Percentiles rank a stretch among this genome's conserved stretches.
These are phyloP conservation scores for Polytrichum commune DNA, from an alignment of 225 moss, liverwort and hornwort genomes.

Conservation along the genomic window DNA sequence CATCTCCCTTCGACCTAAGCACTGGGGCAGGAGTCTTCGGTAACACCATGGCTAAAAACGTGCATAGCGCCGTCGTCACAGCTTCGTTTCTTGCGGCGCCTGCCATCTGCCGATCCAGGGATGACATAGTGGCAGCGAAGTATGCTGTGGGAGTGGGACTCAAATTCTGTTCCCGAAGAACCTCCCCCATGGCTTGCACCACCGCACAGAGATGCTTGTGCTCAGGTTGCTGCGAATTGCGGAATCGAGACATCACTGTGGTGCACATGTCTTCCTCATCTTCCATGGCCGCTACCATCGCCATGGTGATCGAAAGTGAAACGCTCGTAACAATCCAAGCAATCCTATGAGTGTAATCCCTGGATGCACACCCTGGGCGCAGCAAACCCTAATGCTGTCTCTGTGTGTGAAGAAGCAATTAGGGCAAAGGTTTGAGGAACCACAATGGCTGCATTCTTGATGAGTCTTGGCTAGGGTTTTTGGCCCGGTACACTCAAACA, in stretches of 20 bases:
- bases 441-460: too few species aligned
- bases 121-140: constrained; percentile 86
- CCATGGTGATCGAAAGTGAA: background rate
- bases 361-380: too few species aligned
- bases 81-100: constrained; percentile 56
- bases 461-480: too few species aligned
- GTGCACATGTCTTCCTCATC: constrained; percentile 59
- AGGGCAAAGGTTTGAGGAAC: too few species aligned
- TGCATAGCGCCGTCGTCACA: constrained; percentile 82
- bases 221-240: constrained; percentile 86
- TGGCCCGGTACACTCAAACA: too few species aligned
- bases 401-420: too few species aligned
- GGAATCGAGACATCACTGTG: constrained; percentile 57
- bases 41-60: constrained; percentile 76
- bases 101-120: constrained; percentile 67
- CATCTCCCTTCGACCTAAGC: constrained; percentile 71
- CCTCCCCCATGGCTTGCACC: constrained; percentile 69
- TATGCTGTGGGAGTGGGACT: constrained; percentile 70
- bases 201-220: constrained; percentile 88
- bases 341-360: too few species aligned
- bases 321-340: too few species aligned
- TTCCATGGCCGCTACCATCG: constrained; percentile 7
- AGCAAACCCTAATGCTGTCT: too few species aligned
- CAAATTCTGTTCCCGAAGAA: constrained; percentile 69
- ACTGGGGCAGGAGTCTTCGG: constrained; percentile 68